phyloP scores from a whole-genome alignment of 768 basidiomycete species.

The Coprinopsis cinerea region DNA sequence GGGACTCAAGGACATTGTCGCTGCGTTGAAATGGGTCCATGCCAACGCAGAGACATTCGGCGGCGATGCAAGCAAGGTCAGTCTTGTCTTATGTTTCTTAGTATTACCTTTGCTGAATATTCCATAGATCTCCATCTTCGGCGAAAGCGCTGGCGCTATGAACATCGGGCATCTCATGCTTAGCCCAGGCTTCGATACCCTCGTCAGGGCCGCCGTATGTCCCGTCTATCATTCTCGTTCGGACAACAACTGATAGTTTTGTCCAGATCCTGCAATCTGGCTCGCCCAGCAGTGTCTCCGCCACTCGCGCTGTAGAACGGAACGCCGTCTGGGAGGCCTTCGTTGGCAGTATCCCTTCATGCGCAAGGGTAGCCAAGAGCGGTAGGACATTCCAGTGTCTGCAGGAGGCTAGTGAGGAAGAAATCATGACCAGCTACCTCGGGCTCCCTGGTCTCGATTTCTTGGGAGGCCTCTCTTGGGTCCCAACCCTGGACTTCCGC shows the following conservation, averaged over 20 bases:
- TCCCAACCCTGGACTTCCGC: constrained; percentile 36
- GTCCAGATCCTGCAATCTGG: constrained; percentile 37
- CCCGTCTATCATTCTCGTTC: background rate
- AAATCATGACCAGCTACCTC: constrained; percentile 8
- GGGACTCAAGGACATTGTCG: constrained; percentile 39
- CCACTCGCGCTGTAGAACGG: constrained; percentile 25
- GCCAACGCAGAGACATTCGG: constrained; percentile 55
- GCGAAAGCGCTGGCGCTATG: constrained; percentile 55
- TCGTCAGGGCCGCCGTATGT: constrained; percentile 28
- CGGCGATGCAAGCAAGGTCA: constrained; percentile 36
- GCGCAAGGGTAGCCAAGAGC: constrained; percentile 20
- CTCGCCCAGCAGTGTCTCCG: constrained; percentile 30
- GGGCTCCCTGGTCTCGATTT: constrained; percentile 14
- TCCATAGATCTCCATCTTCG: constrained; percentile 46
- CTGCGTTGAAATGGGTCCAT: constrained; percentile 51
- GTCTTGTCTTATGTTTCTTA: background rate
- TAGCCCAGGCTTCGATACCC: constrained; percentile 24
- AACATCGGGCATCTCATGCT: constrained; percentile 34
- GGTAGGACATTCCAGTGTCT: constrained; percentile 31
- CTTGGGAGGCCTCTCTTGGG: constrained; percentile 22
- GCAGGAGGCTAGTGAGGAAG: constrained; percentile 18
- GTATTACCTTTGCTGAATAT: background rate
- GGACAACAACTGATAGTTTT: background rate
- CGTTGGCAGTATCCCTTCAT: constrained; percentile 29
- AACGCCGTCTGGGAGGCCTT: constrained; percentile 34